Evolutionary conservation across 306 rosid genomes (phyloP), one percentile per base, ranked within the genome.

Genomic region (Pueraria montana): DNA sequence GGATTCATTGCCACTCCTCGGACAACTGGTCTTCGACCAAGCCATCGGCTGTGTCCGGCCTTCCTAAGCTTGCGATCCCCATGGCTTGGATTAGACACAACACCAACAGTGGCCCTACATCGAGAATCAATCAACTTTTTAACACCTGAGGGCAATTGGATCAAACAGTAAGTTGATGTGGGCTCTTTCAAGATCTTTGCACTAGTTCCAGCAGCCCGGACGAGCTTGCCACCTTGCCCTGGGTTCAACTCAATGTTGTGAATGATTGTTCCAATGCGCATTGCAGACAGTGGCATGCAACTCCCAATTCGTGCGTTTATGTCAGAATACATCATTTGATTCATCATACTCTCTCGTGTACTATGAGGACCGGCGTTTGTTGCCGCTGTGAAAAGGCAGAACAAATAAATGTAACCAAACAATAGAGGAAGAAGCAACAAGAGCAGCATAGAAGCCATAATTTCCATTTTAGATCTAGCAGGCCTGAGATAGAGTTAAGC

Each of bases 1-100:
- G 91, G 94, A 82, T 92, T 94, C 98, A 94, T 94, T 10, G 98
- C 97, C 87, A 94, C 95, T 81, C 97, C 97, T 50, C 93, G 87
- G 79, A 93, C 97, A 14, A 77, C 87, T 0, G 97, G 98, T 81
- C 97, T 87, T 58, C 88, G 81, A 30, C 97, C 97, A 45, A 89
- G 82, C 97, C 97, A 93, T 40, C 94, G 81, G 76, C 91, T 93
- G 11, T 93, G 97, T 66, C 97, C 95, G 6, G 97, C 98, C 76
- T 95, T 95, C 79, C 90, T 87, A 42, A 95, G 95, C 86, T 90
- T 88, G 71, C 68, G 76, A 62, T 89, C 87, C n/a, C 85, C 89
- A 11, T 95, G 96, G 74, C 89, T 85, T 16, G 93, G 90, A 91
- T 94, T 95, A 14, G 98, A 94, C 56, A 91, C 97, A n/a, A 68